These are phyloP conservation scores for Irpex lacteus DNA, from an alignment of 1,284 basidiomycete genomes.

Conservation along the genomic window DNA sequence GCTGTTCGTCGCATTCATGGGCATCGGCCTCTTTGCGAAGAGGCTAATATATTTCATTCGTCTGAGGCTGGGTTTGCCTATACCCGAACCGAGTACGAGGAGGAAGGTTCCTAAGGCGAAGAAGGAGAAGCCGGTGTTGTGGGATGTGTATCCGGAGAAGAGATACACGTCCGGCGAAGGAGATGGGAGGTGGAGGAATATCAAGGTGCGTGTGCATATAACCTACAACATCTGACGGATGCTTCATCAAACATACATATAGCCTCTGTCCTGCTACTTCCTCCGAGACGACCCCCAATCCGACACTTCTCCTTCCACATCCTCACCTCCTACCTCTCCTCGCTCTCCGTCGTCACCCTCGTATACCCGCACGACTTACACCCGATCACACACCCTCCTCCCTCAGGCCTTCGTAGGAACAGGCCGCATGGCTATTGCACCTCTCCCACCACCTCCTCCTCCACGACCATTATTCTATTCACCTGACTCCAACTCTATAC, in stretches of 20 bases:
- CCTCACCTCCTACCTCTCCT: background rate
- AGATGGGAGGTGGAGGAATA: background rate
- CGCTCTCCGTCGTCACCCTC: background rate
- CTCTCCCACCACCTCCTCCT: background rate
- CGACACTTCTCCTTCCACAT: background rate
- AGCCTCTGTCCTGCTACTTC: constrained; percentile 13
- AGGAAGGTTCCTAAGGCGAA: background rate
- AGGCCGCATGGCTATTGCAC: background rate
- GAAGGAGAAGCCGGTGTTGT: constrained; percentile 9
- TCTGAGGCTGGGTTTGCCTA: constrained; percentile 10
- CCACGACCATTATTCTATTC: background rate
- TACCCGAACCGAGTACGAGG: constrained; percentile 8
- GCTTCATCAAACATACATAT: background rate
- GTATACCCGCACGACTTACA: background rate
- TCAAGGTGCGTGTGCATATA: constrained; percentile 7
- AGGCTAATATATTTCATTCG: constrained; percentile 7
- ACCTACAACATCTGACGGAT: background rate
- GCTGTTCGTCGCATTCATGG: constrained; percentile 15
- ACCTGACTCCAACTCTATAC: background rate
- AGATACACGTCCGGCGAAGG: background rate
- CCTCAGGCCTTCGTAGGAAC: background rate
- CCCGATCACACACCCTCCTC: background rate
- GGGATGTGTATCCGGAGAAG: constrained; percentile 10
- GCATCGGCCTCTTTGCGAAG: constrained; percentile 13
- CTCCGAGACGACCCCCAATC: background rate